Evolutionary conservation across 176 grass and related monocot species (phyloP).

Genomic region (Canna indica): DNA sequence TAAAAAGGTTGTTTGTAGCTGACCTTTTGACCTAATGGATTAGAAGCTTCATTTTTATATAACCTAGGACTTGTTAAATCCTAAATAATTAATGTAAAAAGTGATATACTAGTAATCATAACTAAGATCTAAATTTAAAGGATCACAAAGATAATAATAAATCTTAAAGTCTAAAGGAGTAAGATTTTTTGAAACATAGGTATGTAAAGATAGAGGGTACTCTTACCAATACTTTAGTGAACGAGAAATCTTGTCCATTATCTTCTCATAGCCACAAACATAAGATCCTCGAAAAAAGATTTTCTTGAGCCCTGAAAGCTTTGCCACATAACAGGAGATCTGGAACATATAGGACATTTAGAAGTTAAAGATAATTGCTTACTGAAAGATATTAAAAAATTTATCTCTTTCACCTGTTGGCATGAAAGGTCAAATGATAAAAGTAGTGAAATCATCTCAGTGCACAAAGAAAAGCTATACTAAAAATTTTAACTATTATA

Average conservation of each 20-base stretch:
- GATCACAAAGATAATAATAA: no score
- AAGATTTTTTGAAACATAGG: neutral
- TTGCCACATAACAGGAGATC: constrained; percentile 97
- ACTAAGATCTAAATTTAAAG: neutral
- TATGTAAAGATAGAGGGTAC: neutral
- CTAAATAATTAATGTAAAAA: no score
- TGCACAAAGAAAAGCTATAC: no score
- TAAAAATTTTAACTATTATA: no score
- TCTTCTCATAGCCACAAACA: constrained; percentile 81
- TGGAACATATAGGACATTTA: constrained; percentile 25
- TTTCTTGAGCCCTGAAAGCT: constrained; percentile 82
- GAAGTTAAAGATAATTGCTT: neutral
- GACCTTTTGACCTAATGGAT: constrained; percentile 82
- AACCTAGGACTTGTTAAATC: neutral
- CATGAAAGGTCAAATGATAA: neutral
- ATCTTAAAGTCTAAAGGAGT: neutral
- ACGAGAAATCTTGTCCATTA: constrained; percentile 94
- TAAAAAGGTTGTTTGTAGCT: constrained; percentile 92
- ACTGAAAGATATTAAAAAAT: neutral
- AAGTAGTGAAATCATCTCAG: no score
- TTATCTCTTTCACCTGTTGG: neutral
- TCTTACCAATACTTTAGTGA: constrained; percentile 90
- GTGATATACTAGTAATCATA: constrained; percentile 1
- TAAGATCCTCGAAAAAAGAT: constrained; percentile 96
- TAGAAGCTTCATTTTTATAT: neutral